Conservation (phyloP, 805 yeast species). For the Candida ficus region DNA sequence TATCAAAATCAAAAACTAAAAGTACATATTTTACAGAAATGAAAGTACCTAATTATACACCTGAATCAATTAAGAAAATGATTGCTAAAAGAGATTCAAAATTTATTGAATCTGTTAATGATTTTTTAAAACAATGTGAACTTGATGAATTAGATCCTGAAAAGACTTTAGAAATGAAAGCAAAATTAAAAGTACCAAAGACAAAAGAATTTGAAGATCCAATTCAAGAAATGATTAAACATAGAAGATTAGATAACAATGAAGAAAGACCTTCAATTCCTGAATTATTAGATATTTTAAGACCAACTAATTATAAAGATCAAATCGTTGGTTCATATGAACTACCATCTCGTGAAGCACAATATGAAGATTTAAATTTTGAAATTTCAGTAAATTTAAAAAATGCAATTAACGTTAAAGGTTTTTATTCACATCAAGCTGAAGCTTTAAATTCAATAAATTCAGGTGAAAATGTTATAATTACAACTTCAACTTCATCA, state of each 20-base stretch:
- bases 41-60: constrained; percentile 44
- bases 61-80: constrained; percentile 54
- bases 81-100: constrained; percentile 52
- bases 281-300: constrained; percentile 45
- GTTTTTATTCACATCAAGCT: constrained; percentile 78
- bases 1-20: constrained; percentile 44
- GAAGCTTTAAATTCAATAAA: constrained; percentile 62
- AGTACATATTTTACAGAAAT: constrained; percentile 38
- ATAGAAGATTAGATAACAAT: constrained; percentile 19
- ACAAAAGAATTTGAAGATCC: constrained; percentile 53
- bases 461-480: constrained; percentile 62
- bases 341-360: constrained; percentile 42
- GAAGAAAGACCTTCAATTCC: constrained; percentile 39
- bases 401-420: constrained; percentile 44
- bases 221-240: constrained; percentile 47
- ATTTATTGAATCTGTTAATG: constrained; percentile 38
- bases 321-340: constrained; percentile 57
- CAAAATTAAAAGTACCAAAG: constrained; percentile 40
- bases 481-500: constrained; percentile 93
- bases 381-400: constrained; percentile 46
- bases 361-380: constrained; percentile 36
- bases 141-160: constrained; percentile 35
- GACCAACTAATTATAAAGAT: constrained; percentile 48
- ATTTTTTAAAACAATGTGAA: constrained; percentile 31
- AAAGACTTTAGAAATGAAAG: constrained; percentile 31